Conservation (phyloP, 2,329 filamentous ascomycete species). For the Colletotrichum sp. region DNA sequence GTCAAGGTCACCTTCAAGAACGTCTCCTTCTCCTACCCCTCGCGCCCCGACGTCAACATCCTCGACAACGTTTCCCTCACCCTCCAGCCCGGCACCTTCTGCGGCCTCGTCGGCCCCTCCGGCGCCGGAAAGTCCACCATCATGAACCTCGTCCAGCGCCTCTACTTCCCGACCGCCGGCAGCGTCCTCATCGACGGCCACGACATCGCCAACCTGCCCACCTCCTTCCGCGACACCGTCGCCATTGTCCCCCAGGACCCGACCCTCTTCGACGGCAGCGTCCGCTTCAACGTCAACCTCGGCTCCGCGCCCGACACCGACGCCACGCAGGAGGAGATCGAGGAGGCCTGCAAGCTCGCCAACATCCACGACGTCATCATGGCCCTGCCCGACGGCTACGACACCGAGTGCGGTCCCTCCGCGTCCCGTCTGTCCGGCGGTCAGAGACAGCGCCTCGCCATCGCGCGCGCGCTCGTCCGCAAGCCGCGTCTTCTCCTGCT, state of each 20-base stretch:
- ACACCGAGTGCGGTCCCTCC: constrained; percentile 73
- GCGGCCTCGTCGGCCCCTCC: constrained; percentile 48
- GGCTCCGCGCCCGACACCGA: constrained; percentile 59
- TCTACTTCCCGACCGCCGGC: constrained; percentile 57
- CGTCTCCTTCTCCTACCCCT: constrained; percentile 66
- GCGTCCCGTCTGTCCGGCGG: constrained; percentile 79
- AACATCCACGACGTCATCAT: constrained; percentile 74
- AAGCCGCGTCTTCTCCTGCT: constrained; percentile 76
- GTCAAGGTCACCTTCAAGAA: constrained; percentile 55
- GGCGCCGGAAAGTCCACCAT: constrained; percentile 54
- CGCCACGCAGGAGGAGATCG: constrained; percentile 64
- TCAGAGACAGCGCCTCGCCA: constrained; percentile 78
- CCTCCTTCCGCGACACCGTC: constrained; percentile 55
- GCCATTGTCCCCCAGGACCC: constrained; percentile 64
- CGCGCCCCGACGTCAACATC: constrained; percentile 59
- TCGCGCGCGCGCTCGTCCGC: constrained; percentile 77
- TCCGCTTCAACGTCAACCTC: constrained; percentile 61
- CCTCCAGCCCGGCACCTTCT: constrained; percentile 41
- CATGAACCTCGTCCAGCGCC: constrained; percentile 53
- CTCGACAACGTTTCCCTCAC: constrained; percentile 42
- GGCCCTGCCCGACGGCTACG: constrained; percentile 67
- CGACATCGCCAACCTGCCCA: constrained; percentile 40
- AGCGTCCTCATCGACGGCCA: constrained; percentile 55
- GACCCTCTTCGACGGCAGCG: constrained; percentile 61
- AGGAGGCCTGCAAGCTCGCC: constrained; percentile 69